Base-by-base conservation (phyloP, 768 basidiomycete genomes). In the Termitomyces sp. region DNA sequence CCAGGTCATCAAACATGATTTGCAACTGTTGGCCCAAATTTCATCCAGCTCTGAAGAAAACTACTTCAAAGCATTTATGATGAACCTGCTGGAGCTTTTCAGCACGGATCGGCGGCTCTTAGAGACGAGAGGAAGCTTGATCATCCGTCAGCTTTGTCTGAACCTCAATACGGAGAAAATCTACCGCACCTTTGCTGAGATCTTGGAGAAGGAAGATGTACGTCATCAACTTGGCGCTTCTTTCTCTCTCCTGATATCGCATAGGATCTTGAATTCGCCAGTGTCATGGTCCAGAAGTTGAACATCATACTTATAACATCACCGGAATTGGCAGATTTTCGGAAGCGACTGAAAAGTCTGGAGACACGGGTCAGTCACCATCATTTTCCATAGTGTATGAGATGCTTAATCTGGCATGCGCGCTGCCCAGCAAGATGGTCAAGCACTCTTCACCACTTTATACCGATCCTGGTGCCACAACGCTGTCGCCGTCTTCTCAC, bases 381-480 rank as follows among this genome's bases (percentile, higher is more conserved):
- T 56, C 3, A 31, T 12, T 48, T 7, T 17, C 29, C 48, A 15
- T 43, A 25, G 31, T 25, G 3, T 31, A 51, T 34, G 20, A 25
- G 8, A 45, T 20, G 6, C 3, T 59, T 15, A 25, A 45, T 15
- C 17, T 40, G 50, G 29, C 32, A 46, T 53, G 32, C 10, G 17
- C 46, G 49, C 34, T 54, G n/a, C 56, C 38, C 61, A 89, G 86
- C 88, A 96, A 91, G 97, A 99, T 66, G 96, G 96, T 3, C 97
- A 98, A 76, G 92, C 92, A 15, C 73, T 99, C 25, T 99, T 98
- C 72, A 92, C 91, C 11, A 92, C 91, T 0, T 77, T 99, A 3
- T 99, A 99, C 69, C 84, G 94, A 20, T 98, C 95, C 20, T 99
- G 97, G 97, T 98, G 95, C 71, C 97, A 99, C 68, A 98, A 98